Evolutionary conservation across 73 alveolate species (phyloP).

Genomic region (Tetrahymena borealis): DNA sequence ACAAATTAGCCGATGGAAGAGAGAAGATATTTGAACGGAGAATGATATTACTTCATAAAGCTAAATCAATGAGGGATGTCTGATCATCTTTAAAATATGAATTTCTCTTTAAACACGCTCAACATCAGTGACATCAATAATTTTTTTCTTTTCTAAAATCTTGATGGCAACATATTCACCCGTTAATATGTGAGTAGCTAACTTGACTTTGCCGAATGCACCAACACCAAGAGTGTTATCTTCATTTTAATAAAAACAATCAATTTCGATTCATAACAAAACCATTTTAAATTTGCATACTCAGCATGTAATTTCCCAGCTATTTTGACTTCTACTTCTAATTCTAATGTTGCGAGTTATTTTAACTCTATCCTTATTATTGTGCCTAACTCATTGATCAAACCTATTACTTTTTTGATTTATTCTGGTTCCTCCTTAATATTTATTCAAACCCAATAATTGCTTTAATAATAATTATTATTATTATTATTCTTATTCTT

Average conservation of each 20-base stretch:
- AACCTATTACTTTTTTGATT: too few species aligned
- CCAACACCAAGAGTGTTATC: conserved; percentile 40
- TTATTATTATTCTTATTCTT: too few species aligned
- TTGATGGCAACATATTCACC: conserved; percentile 72
- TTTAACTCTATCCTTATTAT: too few species aligned
- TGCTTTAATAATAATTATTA: too few species aligned
- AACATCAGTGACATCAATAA: conserved; percentile 67
- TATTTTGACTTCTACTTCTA: too few species aligned
- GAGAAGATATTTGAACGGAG: background rate
- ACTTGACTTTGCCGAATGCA: conserved; percentile 39
- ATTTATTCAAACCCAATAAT: too few species aligned
- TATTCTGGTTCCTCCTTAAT: too few species aligned
- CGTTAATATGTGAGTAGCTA: conserved; percentile 38
- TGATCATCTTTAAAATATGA: conserved; percentile 61
- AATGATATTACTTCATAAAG: conserved; percentile 48
- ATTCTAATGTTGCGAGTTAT: too few species aligned
- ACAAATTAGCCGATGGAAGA: background rate
- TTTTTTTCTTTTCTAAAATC: conserved; percentile 66
- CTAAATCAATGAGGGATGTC: conserved; percentile 69
- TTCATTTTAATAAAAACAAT: background rate
- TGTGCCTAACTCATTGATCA: too few species aligned
- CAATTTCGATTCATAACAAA: background rate
- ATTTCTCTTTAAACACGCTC: conserved; percentile 74
- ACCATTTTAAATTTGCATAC: too few species aligned
- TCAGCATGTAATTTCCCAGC: background rate